phyloP scores from a whole-genome alignment of 2,329 filamentous ascomycete genomes.

The Colletotrichum salicis region DNA sequence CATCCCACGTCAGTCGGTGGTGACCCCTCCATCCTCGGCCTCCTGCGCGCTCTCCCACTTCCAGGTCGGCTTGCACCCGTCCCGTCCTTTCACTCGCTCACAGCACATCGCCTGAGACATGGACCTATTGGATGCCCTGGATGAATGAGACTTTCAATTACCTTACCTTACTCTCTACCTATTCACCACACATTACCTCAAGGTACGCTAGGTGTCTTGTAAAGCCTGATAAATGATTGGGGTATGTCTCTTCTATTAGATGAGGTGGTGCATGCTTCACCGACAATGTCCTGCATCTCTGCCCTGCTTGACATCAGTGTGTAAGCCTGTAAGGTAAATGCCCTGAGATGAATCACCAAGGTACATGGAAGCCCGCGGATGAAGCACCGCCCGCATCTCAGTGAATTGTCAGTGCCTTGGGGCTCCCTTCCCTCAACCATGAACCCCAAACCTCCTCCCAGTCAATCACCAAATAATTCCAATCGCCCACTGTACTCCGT shows the following conservation, averaged over 20 bases:
- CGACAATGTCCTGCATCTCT: background rate
- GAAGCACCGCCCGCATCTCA: background rate
- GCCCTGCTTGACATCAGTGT: background rate
- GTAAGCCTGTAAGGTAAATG: background rate
- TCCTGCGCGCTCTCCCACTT: background rate
- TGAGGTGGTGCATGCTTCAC: conserved; percentile 7
- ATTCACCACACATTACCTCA: background rate
- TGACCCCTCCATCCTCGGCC: background rate
- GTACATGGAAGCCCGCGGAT: background rate
- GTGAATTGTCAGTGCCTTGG: background rate
- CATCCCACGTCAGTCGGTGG: background rate
- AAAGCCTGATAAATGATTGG: background rate
- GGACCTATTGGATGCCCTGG: background rate
- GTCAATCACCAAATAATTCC: background rate
- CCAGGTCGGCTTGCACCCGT: background rate
- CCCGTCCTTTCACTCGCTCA: background rate
- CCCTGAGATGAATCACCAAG: conserved; percentile 4
- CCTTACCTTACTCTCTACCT: background rate
- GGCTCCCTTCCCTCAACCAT: background rate
- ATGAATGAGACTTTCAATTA: background rate
- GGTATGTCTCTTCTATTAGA: background rate
- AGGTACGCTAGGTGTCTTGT: background rate
- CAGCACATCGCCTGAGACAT: background rate
- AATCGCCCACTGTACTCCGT: background rate
- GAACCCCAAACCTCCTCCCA: conserved; percentile 1